phyloP scores from a whole-genome alignment of 371 early-diverging fungal species.

The Dichotomocladium elegans region DNA sequence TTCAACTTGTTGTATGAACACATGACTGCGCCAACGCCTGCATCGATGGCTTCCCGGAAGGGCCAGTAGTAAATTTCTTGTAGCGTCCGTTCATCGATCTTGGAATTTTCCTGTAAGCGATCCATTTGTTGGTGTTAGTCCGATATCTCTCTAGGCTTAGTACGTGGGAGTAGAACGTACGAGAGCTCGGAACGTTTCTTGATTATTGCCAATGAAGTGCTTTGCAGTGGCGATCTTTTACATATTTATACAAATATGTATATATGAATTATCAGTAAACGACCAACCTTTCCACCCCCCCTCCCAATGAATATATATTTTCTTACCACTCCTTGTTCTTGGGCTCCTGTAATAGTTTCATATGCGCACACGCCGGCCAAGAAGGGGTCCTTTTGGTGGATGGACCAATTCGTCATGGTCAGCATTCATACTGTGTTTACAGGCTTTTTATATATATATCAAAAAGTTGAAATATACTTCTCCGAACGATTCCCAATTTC shows the following conservation, averaged over 20 bases:
- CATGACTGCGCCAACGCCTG: constrained; percentile 48
- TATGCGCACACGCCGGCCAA: constrained; percentile 31
- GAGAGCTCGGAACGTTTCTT: constrained; percentile 28
- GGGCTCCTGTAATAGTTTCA: constrained; percentile 30
- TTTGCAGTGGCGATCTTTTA: constrained; percentile 48
- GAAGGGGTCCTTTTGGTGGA: constrained; percentile 37
- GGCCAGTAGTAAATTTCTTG: constrained; percentile 53
- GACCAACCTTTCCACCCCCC: too few species aligned
- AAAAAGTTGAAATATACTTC: constrained; percentile 27
- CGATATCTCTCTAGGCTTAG: constrained; percentile 11
- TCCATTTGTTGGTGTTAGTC: constrained; percentile 34
- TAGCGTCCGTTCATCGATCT: constrained; percentile 46
- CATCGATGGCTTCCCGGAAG: constrained; percentile 40
- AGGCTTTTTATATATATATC: not conserved
- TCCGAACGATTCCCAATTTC: constrained; percentile 58
- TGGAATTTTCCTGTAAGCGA: constrained; percentile 26
- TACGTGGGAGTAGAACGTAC: constrained; percentile 2
- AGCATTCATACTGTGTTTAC: not conserved
- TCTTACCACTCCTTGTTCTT: constrained; percentile 39
- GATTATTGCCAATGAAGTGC: constrained; percentile 51
- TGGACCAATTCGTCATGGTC: not conserved
- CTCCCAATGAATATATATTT: not conserved
- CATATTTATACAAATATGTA: not conserved
- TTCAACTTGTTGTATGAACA: constrained; percentile 45
- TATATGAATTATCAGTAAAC: too few species aligned